Percentiles rank a stretch among this genome's conserved stretches.
Conservation (phyloP, 176 grass and related monocot species). For the Triticum urartu region DNA sequence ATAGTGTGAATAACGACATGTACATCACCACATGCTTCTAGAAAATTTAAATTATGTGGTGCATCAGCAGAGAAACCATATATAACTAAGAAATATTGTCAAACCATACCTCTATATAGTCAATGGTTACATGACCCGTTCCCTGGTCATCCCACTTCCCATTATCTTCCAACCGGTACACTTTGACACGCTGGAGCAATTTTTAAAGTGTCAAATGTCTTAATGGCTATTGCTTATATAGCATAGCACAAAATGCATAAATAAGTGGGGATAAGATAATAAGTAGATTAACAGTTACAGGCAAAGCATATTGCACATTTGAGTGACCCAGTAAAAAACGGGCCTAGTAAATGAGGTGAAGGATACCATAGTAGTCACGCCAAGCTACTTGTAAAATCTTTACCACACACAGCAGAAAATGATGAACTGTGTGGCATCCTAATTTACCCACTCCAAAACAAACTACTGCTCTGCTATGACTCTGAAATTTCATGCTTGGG, state of each 20-base stretch:
- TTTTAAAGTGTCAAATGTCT: constrained; percentile 24
- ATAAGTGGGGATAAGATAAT: background rate
- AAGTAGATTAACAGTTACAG: constrained; percentile 24
- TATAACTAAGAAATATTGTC: background rate
- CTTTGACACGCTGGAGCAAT: constrained; percentile 71
- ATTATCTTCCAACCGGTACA: constrained; percentile 56
- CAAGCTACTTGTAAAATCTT: constrained; percentile 3
- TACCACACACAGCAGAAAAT: background rate
- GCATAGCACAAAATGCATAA: constrained; percentile 19
- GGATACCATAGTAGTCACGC: background rate
- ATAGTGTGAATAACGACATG: background rate
- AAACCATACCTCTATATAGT: constrained; percentile 62
- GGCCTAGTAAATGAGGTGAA: background rate
- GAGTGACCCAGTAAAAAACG: background rate
- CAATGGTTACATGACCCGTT: constrained; percentile 77
- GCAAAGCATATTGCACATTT: constrained; percentile 4
- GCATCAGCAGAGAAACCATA: constrained; percentile 18
- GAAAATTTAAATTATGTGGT: constrained; percentile 22
- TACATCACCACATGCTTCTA: constrained; percentile 20
- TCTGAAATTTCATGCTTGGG: background rate
- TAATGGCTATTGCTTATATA: background rate
- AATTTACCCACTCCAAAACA: background rate
- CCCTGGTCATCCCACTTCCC: constrained; percentile 80
- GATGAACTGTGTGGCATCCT: background rate
- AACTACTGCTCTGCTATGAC: background rate